Evolutionary conservation across 2,329 filamentous ascomycete genomes (phyloP).

Genomic region (Shiraia bambusicola): DNA sequence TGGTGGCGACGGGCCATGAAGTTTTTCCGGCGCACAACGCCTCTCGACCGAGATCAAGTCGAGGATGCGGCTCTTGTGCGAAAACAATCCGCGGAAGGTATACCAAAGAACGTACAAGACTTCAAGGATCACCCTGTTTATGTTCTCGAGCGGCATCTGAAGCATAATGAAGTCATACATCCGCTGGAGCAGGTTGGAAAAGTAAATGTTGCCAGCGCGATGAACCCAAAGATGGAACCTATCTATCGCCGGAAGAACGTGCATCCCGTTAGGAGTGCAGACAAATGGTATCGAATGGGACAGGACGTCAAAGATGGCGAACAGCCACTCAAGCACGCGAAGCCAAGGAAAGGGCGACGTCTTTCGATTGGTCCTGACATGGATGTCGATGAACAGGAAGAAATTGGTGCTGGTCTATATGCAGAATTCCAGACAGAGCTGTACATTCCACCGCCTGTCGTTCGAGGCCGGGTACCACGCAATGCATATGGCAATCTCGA

Average conservation of each 20-base stretch:
- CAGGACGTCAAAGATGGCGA: constrained; percentile 74
- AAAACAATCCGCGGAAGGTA: constrained; percentile 70
- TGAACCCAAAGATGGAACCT: constrained; percentile 65
- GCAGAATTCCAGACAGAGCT: constrained; percentile 64
- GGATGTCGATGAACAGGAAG: constrained; percentile 42
- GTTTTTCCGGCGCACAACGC: constrained; percentile 41
- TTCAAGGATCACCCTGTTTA: constrained; percentile 78
- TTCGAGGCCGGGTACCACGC: constrained; percentile 67
- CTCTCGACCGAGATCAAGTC: constrained; percentile 72
- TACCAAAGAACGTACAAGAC: constrained; percentile 82
- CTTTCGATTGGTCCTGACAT: constrained; percentile 29
- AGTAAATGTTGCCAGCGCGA: constrained; percentile 64
- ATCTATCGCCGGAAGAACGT: constrained; percentile 85
- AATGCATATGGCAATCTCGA: constrained; percentile 66
- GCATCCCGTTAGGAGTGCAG: constrained; percentile 71
- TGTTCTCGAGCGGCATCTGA: constrained; percentile 81
- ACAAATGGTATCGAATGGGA: constrained; percentile 90
- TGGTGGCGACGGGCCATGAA: constrained; percentile 59
- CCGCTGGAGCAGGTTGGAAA: constrained; percentile 75
- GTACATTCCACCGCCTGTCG: constrained; percentile 75
- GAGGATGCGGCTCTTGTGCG: constrained; percentile 76
- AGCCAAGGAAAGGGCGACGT: constrained; percentile 34
- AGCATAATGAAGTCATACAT: constrained; percentile 77
- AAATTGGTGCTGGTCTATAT: constrained; percentile 58
- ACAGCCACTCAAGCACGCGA: constrained; percentile 74